Percentiles rank a stretch among this genome's conserved stretches.
phyloP scores from a whole-genome alignment of 176 grass and related monocot genomes.

The Ananas comosus region DNA sequence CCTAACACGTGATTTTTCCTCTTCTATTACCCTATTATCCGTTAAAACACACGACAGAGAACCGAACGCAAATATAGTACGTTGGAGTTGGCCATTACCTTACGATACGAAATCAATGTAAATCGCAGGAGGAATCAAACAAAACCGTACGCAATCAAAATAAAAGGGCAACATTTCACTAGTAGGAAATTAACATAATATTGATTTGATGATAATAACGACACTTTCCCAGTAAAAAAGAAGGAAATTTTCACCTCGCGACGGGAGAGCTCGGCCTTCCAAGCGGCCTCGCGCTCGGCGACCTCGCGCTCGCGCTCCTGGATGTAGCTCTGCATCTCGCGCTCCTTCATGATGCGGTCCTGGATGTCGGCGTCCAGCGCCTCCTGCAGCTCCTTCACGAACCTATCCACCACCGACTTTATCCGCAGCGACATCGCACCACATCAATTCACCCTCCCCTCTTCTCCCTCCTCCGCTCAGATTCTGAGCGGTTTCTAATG shows the following conservation, averaged over 20 bases:
- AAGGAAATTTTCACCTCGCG: slow-evolving; percentile 45
- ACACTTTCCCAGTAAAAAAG: not conserved
- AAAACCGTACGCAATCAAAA: too few relatives aligned
- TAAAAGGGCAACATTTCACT: not conserved
- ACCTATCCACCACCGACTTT: slow-evolving; percentile 93
- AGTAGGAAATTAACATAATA: not conserved
- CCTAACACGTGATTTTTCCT: too few relatives aligned
- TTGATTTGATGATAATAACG: not conserved
- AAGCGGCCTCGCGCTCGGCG: slow-evolving; percentile 91
- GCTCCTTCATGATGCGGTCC: slow-evolving; percentile 94
- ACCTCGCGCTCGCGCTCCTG: slow-evolving; percentile 96
- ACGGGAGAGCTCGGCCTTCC: slow-evolving; percentile 96
- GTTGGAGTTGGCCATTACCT: too few relatives aligned
- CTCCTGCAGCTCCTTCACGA: slow-evolving; percentile 89
- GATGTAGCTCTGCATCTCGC: slow-evolving; percentile 99
- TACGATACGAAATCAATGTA: too few relatives aligned
- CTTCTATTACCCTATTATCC: too few relatives aligned
- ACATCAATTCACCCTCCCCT: not conserved
- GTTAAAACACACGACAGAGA: too few relatives aligned
- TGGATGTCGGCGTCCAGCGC: slow-evolving; percentile 91
- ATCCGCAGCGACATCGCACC: slow-evolving; percentile 62
- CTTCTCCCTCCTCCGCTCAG: slow-evolving; percentile 5
- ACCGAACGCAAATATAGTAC: too few relatives aligned
- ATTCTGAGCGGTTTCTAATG: too few relatives aligned
- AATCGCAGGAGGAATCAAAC: too few relatives aligned